Base-by-base conservation (phyloP, 495 filamentous ascomycete species). In the Ascobolus immersus region DNA sequence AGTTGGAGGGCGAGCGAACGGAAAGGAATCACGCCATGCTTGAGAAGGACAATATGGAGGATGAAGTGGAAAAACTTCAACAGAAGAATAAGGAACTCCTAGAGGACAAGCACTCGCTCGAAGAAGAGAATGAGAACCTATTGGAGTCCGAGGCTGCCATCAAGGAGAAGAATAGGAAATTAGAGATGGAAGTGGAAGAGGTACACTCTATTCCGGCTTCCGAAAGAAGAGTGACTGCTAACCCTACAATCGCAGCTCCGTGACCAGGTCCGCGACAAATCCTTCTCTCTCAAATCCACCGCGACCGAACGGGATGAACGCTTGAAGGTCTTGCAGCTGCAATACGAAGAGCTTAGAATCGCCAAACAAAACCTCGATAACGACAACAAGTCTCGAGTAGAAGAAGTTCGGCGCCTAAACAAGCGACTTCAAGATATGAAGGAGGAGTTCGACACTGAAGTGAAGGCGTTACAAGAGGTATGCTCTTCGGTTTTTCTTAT, bases 241-340 rank as follows among this genome's bases (percentile, higher is more conserved):
- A 40, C n/a, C 12, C 11, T 20, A 10, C 6, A 12, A 33, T 39
- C 22, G 22, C 22, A 80, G 48, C 51, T 86, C 13, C 71, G 71
- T 32, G 71, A 77, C 28, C 75, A 84, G 41, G 67, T 80, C 59
- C 60, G 71, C 5, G 71, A 80, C 48, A 81, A 77, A 46, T 79
- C 73, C 0, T 61, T 81, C 34, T 70, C 64, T 15, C 72, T 72
- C 18, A 81, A 72, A 47, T 73, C 71, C n/a, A 57, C 77, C 10
- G 71, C 66, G 30, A 63, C 73, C 23, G 75, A 79, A 51, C 63
- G 77, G 12, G 76, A 82, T 44, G 70, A 77, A 36, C 71, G 69
- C 46, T 58, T 63, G 3, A 54, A 60, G 36, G 65, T 64, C 32
- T 55, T 84, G 14, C 66, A 78, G 39, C 53, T 60, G 32, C 69